Conservation (phyloP, 352 stramenopile genomes). For the Phytophthora chlamydospora region DNA sequence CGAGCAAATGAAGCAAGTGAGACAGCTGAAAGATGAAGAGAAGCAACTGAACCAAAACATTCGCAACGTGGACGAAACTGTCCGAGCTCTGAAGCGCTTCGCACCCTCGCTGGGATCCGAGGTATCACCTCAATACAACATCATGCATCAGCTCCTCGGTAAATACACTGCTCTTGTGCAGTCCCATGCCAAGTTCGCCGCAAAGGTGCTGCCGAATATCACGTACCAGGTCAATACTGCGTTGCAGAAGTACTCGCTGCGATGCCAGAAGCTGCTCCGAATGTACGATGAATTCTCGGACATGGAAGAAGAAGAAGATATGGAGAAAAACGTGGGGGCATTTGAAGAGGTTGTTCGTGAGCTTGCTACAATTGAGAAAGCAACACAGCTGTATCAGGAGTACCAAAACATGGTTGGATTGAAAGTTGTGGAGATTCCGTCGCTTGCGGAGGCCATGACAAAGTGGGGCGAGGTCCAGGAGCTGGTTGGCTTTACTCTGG, state of each 20-base stretch:
- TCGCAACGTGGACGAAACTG: constrained; percentile 70
- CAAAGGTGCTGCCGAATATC: constrained; percentile 71
- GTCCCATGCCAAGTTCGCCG: constrained; percentile 64
- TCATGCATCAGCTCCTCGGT: constrained; percentile 49
- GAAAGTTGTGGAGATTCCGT: constrained; percentile 61
- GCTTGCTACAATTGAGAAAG: constrained; percentile 53
- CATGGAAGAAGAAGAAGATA: constrained; percentile 61
- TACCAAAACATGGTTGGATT: constrained; percentile 76
- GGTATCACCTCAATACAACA: constrained; percentile 44
- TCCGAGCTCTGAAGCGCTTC: constrained; percentile 53
- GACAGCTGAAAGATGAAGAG: constrained; percentile 55
- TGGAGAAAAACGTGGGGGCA: constrained; percentile 52
- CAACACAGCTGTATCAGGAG: constrained; percentile 64
- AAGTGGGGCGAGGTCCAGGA: constrained; percentile 68
- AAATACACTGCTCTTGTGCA: constrained; percentile 59
- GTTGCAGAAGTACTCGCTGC: constrained; percentile 56
- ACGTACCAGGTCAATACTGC: constrained; percentile 68
- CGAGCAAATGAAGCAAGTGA: constrained; percentile 68
- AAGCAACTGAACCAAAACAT: constrained; percentile 72
- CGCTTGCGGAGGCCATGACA: constrained; percentile 44
- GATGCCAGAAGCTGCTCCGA: constrained; percentile 56
- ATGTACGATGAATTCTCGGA: constrained; percentile 57
- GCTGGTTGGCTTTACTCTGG: constrained; percentile 49
- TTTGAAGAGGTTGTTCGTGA: constrained; percentile 65
- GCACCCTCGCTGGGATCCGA: constrained; percentile 42